Evolutionary conservation across 2,329 filamentous ascomycete species (phyloP), one percentile per base, ranked within the genome.

Genomic region (Ceratocystis destructans): DNA sequence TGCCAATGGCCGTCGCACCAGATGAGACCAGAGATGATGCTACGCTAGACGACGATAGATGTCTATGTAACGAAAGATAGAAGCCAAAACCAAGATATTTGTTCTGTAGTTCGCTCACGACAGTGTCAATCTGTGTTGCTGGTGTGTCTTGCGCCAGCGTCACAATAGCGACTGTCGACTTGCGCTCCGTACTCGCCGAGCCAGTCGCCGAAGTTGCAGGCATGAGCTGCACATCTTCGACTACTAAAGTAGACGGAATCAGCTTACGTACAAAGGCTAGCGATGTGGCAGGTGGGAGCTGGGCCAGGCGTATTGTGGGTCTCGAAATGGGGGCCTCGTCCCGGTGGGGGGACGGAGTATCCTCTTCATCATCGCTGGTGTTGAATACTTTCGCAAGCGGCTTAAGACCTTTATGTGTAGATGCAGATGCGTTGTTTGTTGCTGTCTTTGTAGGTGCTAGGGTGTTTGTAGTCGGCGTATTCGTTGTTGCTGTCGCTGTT

Each of bases 11-110:
- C 2, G 73, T 64, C n/a, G 78, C 74, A 31, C 76, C 74, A 37
- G 77, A 73, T 64, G 74, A 74, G 2, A 75, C 71, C 17, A 64
- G 25, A n/a, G 50, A 48, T 17, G 62, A 61, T 15, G 25, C 15
- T 7, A 57, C 53, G 44, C 61, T 64, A 8, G 71, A 72, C 5
- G 74, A 72, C 0, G 90, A 95, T 3, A 96, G 80, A 76, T 95
- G 89, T 8, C 90, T 82, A 68, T 92, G 89, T 57, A 96, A 80
- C 5, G 84, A 87, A 1, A 96, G 79, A 74, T 92, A 87, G 76
- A 87, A 90, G 4, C 92, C 92, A 73, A 85, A 90, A 17, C 92
- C 92, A 17, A 96, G 78, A 73, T 96, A 96, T 70, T 82, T 85
- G 70, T 94, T 91, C 72, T 95, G 89, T 41, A 96, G 77, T 2